Evolutionary conservation across 345 rosid genomes (phyloP).

Genomic region (Ceriops decandra): DNA sequence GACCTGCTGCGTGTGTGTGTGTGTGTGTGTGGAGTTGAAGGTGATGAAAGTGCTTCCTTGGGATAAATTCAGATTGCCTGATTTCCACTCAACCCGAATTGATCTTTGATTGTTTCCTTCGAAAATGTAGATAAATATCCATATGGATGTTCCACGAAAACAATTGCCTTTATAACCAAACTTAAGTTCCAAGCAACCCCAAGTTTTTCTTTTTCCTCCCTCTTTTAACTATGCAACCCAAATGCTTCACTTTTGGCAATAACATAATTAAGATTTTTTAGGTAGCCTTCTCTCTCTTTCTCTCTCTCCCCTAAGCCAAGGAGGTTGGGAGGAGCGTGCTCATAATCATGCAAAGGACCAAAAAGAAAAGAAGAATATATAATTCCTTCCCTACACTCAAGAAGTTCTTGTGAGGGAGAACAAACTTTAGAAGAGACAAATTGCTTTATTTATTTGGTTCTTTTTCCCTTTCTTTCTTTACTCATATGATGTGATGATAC

Average conservation of each 20-base stretch:
- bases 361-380: constrained; percentile 48
- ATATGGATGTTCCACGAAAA: constrained; percentile 20
- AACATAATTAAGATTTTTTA: constrained; percentile 23
- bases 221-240: background rate
- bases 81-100: constrained; percentile 56
- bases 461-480: constrained; percentile 15
- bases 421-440: constrained; percentile 45
- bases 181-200: constrained; percentile 65
- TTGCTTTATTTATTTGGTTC: constrained; percentile 31
- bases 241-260: background rate
- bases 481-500: constrained; percentile 9
- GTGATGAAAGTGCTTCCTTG: constrained; percentile 24
- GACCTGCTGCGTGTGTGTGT: constrained; percentile 28
- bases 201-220: constrained; percentile 5
- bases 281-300: constrained; percentile 16
- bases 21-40: constrained; percentile 5
- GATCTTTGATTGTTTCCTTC: constrained; percentile 18
- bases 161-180: constrained; percentile 31
- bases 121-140: background rate
- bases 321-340: constrained; percentile 13
- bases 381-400: constrained; percentile 55
- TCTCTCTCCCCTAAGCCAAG: background rate
- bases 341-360: constrained; percentile 15
- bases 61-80: constrained; percentile 50
- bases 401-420: constrained; percentile 32